Evolutionary conservation across 148 eudicot species (phyloP).

Genomic region (Amaranthus hypochondriacus): DNA sequence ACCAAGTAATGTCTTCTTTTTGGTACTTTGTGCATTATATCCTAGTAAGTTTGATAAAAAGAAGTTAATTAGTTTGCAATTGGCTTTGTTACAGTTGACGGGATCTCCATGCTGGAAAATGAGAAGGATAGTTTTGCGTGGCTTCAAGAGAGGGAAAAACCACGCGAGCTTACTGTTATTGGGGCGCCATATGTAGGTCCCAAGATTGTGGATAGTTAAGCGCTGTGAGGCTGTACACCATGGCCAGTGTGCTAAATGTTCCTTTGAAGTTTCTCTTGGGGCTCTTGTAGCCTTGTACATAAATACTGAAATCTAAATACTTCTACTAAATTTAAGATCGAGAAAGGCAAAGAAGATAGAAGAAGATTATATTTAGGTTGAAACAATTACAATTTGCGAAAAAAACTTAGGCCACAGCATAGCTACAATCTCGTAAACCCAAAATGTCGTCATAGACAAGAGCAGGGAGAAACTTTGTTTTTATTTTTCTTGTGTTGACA

Average conservation of each 20-base stretch:
- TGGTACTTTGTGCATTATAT: neutral
- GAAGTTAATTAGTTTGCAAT: neutral
- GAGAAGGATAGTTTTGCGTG: conserved; percentile 48
- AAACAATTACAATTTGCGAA: no score
- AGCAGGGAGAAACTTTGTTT: no score
- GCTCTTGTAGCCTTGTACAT: conserved; percentile 17
- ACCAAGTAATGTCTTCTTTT: neutral
- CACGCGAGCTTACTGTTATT: conserved; percentile 46
- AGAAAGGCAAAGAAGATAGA: no score
- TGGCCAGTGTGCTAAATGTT: neutral
- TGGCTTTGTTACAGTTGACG: conserved; percentile 32
- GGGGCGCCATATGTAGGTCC: conserved; percentile 64
- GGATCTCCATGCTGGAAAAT: conserved; percentile 35
- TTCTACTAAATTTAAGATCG: no score
- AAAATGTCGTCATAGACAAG: no score
- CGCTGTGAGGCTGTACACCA: neutral
- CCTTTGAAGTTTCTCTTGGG: neutral
- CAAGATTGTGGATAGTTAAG: conserved; percentile 34
- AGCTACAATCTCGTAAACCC: no score
- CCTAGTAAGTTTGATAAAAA: neutral
- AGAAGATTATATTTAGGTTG: no score
- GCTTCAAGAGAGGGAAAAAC: conserved; percentile 73
- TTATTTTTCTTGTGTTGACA: no score
- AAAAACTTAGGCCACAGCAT: no score
- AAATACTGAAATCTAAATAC: neutral